Evolutionary conservation across 2,329 filamentous ascomycete genomes (phyloP).

Genomic region (Truncatella angustata): DNA sequence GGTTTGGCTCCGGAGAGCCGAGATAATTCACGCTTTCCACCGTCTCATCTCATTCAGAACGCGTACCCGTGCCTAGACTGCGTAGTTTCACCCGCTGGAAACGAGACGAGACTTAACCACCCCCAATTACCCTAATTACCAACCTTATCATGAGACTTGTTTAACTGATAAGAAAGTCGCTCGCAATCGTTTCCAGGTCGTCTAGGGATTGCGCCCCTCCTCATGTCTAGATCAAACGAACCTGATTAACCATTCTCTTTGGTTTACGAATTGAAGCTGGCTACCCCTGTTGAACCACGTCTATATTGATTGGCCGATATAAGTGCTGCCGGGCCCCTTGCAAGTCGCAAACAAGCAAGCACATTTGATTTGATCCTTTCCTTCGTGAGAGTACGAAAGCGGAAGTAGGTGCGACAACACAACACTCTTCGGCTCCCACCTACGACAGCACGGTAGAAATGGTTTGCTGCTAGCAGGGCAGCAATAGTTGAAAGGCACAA

Average conservation of each 20-base stretch:
- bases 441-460: neutral
- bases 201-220: too few species aligned
- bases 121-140: neutral
- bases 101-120: too few species aligned
- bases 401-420: neutral
- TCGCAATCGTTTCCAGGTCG: neutral
- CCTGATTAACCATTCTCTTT: too few species aligned
- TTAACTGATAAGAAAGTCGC: neutral
- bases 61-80: too few species aligned
- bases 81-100: too few species aligned
- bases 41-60: too few species aligned
- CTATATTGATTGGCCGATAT: conserved; percentile 26
- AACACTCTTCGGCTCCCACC: neutral
- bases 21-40: too few species aligned
- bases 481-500: neutral
- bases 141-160: neutral
- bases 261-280: too few species aligned
- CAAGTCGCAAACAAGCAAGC: neutral
- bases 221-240: too few species aligned
- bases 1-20: too few species aligned
- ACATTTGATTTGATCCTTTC: neutral
- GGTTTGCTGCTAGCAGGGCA: neutral
- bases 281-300: too few species aligned
- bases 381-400: conserved; percentile 1
- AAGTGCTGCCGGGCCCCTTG: conserved; percentile 9